Conservation (phyloP, 345 rosid genomes). For the Linum tenue region DNA sequence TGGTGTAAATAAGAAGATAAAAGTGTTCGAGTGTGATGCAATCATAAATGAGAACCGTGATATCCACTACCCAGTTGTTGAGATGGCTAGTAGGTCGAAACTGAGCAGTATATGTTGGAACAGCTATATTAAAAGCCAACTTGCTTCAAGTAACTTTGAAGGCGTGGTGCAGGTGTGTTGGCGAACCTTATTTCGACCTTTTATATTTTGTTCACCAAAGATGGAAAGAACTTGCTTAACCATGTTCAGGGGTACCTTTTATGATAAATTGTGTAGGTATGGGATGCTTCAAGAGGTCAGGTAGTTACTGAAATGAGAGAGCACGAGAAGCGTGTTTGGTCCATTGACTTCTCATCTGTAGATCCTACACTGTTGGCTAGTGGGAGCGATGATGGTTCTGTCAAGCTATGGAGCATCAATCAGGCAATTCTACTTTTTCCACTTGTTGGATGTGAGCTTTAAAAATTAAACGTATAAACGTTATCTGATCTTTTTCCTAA, state of each 20-base stretch:
- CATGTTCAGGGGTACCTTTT: background rate
- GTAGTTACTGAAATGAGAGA: constrained; percentile 70
- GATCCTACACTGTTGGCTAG: constrained; percentile 94
- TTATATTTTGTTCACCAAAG: background rate
- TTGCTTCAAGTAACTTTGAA: constrained; percentile 97
- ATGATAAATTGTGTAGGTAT: constrained; percentile 36
- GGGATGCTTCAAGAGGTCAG: constrained; percentile 94
- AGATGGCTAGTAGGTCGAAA: constrained; percentile 73
- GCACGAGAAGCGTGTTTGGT: constrained; percentile 93
- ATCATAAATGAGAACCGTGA: constrained; percentile 57
- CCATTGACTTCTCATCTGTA: constrained; percentile 76
- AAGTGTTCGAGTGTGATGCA: constrained; percentile 75
- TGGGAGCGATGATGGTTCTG: constrained; percentile 89
- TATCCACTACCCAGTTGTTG: constrained; percentile 88
- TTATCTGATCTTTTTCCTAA: constrained; percentile 31
- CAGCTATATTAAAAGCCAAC: constrained; percentile 79
- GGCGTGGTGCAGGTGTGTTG: constrained; percentile 82
- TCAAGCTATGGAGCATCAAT: constrained; percentile 99
- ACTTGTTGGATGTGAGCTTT: constrained; percentile 84
- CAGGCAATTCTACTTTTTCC: constrained; percentile 89
- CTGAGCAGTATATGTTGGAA: constrained; percentile 91
- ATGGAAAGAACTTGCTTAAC: constrained; percentile 10
- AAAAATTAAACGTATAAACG: constrained; percentile 52
- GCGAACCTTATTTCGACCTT: constrained; percentile 1
- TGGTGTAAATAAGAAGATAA: constrained; percentile 91